Evolutionary conservation across 371 early-diverging fungal species (phyloP), one percentile per base, ranked within the genome.

Genomic region (Zychaea mexicana): DNA sequence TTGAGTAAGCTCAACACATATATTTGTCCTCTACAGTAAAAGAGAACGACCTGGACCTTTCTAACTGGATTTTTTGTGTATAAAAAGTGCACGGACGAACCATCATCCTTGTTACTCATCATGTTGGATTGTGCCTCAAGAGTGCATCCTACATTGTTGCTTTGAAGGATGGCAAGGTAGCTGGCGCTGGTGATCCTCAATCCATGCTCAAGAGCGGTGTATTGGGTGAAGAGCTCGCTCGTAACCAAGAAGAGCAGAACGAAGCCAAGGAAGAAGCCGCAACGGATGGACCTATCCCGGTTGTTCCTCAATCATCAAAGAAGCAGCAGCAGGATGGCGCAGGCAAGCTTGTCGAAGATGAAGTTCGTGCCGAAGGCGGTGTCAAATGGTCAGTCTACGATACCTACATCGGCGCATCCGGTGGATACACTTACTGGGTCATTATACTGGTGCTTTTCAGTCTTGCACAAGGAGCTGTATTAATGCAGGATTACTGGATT

Each of bases 31-130:
- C 1, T 2, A 10, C 10, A 1, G 1, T 30, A 17, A 32, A 52
- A n/a, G n/a, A n/a, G n/a, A n/a, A n/a, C n/a, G n/a, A n/a, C n/a
- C n/a, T n/a, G n/a, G n/a, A n/a, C n/a, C n/a, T n/a, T n/a, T n/a
- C n/a, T n/a, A n/a, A n/a, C 47, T 47, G 9, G 4, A 8, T 47
- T 12, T 30, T 30, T 15, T 30, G 31, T 7, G 27, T 22, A 28
- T 22, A 26, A 12, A 0, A 32, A 62, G 63, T 97, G 88, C 73
- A 68, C 17, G 84, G 85, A 10, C 85, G 95, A 10, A 96, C 96
- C 0, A 80, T 90, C 15, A 82, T 98, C 17, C 77, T 97, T 22
- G 96, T 94, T 1, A 94, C 96, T 0, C 94, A 97, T 67, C 90
- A 94, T 46, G 90, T 94, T 15, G 78, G 85, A 4, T 82, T 92